Conservation (phyloP, 192 early-diverging fungal species). For the Gorgonomyces haynaldii region DNA sequence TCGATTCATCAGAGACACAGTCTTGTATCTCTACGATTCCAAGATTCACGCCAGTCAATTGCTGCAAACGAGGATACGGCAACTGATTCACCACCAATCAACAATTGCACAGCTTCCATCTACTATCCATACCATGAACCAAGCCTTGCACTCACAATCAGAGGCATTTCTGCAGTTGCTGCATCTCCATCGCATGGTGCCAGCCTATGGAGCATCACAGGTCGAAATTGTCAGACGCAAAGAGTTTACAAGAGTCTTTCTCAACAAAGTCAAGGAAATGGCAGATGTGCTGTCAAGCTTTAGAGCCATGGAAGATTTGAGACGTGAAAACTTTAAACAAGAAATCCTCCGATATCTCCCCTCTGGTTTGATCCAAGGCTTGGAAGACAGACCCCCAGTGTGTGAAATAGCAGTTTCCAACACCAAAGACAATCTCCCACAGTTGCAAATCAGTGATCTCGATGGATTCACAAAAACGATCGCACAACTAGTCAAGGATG, state of each 20-base stretch:
- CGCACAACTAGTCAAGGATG: neutral
- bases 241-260: slow-evolving; percentile 29
- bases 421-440: slow-evolving; percentile 25
- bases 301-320: slow-evolving; percentile 19
- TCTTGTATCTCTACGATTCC: slow-evolving; percentile 11
- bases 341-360: slow-evolving; percentile 37
- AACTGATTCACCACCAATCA: slow-evolving; percentile 24
- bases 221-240: slow-evolving; percentile 37
- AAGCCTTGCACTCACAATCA: slow-evolving; percentile 12
- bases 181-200: slow-evolving; percentile 40
- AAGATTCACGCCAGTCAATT: slow-evolving; percentile 16
- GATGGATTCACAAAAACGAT: too few species aligned
- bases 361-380: slow-evolving; percentile 18
- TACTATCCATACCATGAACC: slow-evolving; percentile 1
- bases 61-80: slow-evolving; percentile 17
- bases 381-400: slow-evolving; percentile 28
- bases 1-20: slow-evolving; percentile 9
- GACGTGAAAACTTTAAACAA: slow-evolving; percentile 24
- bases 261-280: slow-evolving; percentile 27
- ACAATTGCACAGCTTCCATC: slow-evolving; percentile 18
- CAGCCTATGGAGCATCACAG: slow-evolving; percentile 35
- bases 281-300: slow-evolving; percentile 22
- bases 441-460: slow-evolving; percentile 22
- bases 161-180: slow-evolving; percentile 32
- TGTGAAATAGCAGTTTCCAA: slow-evolving; percentile 27